phyloP scores from a whole-genome alignment of 768 basidiomycete species.

The Suillus alpinus region DNA sequence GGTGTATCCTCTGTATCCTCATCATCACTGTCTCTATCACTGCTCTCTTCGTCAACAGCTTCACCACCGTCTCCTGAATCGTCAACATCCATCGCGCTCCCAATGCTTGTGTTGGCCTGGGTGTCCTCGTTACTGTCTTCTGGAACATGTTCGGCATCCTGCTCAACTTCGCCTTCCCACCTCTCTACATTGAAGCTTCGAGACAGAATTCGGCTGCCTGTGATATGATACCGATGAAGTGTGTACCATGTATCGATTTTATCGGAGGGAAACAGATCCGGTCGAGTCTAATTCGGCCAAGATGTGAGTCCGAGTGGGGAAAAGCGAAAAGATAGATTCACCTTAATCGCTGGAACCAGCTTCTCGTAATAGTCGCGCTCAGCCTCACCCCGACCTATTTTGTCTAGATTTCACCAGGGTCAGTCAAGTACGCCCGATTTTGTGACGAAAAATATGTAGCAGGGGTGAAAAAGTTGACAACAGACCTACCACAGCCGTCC shows the following conservation, averaged over 20 bases:
- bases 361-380: constrained; percentile 68
- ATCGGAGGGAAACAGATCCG: constrained; percentile 65
- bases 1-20: constrained; percentile 54
- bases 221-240: constrained; percentile 75
- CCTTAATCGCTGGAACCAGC: constrained; percentile 69
- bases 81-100: constrained; percentile 33
- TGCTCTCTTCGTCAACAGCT: constrained; percentile 33
- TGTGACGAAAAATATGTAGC: not conserved
- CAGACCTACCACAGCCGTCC: constrained; percentile 85
- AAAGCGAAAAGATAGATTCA: constrained; percentile 29
- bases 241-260: constrained; percentile 53
- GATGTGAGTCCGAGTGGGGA: constrained; percentile 1
- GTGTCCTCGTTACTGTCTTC: constrained; percentile 40
- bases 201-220: constrained; percentile 90
- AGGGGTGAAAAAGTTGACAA: constrained; percentile 17
- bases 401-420: constrained; percentile 46
- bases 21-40: constrained; percentile 41
- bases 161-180: constrained; percentile 34
- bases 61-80: constrained; percentile 12
- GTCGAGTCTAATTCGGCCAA: constrained; percentile 46
- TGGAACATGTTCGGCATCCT: constrained; percentile 20
- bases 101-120: constrained; percentile 10
- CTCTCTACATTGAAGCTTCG: constrained; percentile 85
- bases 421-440: not conserved
- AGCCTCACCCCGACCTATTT: constrained; percentile 82